phyloP scores from a whole-genome alignment of 2,329 filamentous ascomycete genomes.

The Aspergillus pseudoterreus region DNA sequence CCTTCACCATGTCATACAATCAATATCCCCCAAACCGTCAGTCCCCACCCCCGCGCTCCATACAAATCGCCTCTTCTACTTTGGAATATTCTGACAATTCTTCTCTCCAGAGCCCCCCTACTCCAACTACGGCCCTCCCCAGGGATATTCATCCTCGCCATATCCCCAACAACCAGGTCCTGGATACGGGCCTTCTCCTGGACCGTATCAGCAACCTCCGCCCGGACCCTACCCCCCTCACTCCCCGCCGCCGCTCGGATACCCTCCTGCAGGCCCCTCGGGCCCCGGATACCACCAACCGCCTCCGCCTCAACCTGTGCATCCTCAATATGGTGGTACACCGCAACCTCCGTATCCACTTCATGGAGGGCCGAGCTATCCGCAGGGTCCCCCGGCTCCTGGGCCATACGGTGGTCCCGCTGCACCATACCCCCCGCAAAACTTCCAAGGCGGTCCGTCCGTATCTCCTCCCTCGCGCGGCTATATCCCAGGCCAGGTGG shows the following conservation, averaged over 20 bases:
- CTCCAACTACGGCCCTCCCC: neutral
- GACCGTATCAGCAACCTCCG: neutral
- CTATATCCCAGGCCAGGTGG: constrained; percentile 68
- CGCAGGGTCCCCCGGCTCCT: constrained; percentile 17
- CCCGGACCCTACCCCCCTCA: too few relatives aligned
- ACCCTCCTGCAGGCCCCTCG: neutral
- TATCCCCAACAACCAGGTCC: neutral
- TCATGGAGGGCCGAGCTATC: constrained; percentile 18
- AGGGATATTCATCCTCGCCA: neutral
- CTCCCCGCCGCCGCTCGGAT: neutral
- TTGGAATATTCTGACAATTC: neutral
- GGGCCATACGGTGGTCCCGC: constrained; percentile 27
- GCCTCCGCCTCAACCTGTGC: constrained; percentile 15
- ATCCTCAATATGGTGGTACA: constrained; percentile 24
- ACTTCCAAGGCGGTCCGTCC: constrained; percentile 9
- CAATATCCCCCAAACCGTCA: neutral
- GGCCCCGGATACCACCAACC: neutral
- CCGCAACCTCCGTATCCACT: constrained; percentile 24
- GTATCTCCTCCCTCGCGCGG: constrained; percentile 65
- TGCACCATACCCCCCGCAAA: constrained; percentile 33
- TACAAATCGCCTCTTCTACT: neutral
- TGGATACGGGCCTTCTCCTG: neutral
- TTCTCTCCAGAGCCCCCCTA: too few relatives aligned
- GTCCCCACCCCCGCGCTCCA: neutral
- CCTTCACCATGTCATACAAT: neutral